These are phyloP conservation scores for Daldinia sp. DNA, from an alignment of 2,329 filamentous ascomycete genomes.

Conservation along the genomic window DNA sequence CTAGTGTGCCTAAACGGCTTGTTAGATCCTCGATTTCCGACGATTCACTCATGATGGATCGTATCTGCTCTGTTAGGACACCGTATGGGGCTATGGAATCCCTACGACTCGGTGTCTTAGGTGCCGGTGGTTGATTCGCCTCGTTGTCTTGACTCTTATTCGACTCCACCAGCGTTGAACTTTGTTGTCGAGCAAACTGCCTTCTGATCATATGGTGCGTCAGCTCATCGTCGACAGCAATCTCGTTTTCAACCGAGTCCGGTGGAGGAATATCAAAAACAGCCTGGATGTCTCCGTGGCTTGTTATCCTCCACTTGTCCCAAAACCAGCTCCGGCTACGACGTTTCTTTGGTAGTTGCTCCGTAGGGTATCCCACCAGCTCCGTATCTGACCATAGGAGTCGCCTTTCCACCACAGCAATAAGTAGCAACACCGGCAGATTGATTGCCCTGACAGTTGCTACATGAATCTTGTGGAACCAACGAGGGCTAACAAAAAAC, in stretches of 20 bases:
- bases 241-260: conserved; percentile 67
- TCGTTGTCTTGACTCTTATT: conserved; percentile 31
- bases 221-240: conserved; percentile 69
- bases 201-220: conserved; percentile 69
- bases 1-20: conserved; percentile 61
- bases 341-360: conserved; percentile 43
- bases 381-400: conserved; percentile 68
- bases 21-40: conserved; percentile 60
- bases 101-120: conserved; percentile 58
- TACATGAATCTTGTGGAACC: conserved; percentile 93
- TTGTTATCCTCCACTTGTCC: conserved; percentile 76
- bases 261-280: conserved; percentile 80
- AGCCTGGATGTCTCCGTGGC: conserved; percentile 77
- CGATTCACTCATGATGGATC: conserved; percentile 61
- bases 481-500: conserved; percentile 80
- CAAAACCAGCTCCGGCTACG: conserved; percentile 65
- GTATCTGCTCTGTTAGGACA: conserved; percentile 63
- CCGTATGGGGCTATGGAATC: conserved; percentile 69
- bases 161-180: conserved; percentile 50
- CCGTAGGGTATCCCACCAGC: conserved; percentile 46
- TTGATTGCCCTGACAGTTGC: conserved; percentile 80
- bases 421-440: conserved; percentile 77
- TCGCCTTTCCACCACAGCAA: conserved; percentile 77
- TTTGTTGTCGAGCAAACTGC: conserved; percentile 64
- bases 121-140: conserved; percentile 30